Percentiles rank a stretch among this genome's conserved stretches.
Evolutionary conservation across 495 filamentous ascomycete genomes (phyloP).

Genomic region (Penicillium flavigenum): DNA sequence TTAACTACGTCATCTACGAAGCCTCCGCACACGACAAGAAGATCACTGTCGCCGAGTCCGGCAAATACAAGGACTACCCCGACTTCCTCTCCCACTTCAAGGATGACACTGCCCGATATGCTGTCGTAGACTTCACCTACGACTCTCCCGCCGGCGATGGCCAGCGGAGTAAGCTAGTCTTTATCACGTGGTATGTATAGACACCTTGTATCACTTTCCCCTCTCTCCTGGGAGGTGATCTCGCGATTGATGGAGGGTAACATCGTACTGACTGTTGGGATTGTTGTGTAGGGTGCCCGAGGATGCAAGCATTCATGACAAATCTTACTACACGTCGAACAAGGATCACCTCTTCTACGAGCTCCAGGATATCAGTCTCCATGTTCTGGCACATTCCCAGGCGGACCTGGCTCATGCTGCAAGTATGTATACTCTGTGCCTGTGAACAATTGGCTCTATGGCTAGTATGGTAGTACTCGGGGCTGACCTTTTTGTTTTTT

Average conservation of each 20-base stretch:
- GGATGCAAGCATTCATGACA: conserved; percentile 21
- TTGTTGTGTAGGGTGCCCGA: conserved; percentile 20
- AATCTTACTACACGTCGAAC: conserved; percentile 23
- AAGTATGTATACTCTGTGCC: conserved; percentile 16
- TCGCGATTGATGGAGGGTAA: background rate
- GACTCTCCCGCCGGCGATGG: conserved; percentile 18
- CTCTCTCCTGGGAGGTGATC: background rate
- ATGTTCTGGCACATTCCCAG: conserved; percentile 22
- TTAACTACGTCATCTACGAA: conserved; percentile 24
- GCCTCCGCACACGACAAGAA: conserved; percentile 27
- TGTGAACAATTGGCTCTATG: background rate
- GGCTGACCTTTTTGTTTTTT: background rate
- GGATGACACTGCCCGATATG: conserved; percentile 19
- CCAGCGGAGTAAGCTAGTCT: conserved; percentile 22
- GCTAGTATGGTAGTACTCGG: background rate
- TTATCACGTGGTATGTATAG: conserved; percentile 26
- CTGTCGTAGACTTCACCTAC: conserved; percentile 22
- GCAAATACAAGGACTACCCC: conserved; percentile 20
- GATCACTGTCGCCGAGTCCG: conserved; percentile 23
- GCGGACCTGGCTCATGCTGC: conserved; percentile 20
- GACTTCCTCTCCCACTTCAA: conserved; percentile 22
- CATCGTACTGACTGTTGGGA: conserved; percentile 1
- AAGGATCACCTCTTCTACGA: conserved; percentile 26
- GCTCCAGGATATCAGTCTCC: conserved; percentile 23
- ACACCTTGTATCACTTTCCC: background rate